phyloP scores from a whole-genome alignment of 2,329 filamentous ascomycete genomes.

The Arthrocladium fulminans region DNA sequence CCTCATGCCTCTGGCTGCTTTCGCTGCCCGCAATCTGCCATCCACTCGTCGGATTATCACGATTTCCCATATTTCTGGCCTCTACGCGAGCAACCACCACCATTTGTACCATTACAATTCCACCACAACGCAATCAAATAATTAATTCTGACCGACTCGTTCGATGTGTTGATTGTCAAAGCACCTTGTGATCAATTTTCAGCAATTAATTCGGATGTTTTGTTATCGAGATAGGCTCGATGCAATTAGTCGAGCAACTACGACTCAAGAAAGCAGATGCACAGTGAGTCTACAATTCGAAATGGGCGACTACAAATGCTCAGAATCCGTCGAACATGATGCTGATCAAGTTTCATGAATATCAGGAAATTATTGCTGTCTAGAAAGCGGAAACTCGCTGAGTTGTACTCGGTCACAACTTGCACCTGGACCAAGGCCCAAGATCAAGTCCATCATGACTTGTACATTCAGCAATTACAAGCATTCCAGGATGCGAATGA shows the following conservation, averaged over 20 bases:
- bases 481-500: slow-evolving; percentile 51
- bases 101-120: slow-evolving; percentile 25
- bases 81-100: slow-evolving; percentile 9
- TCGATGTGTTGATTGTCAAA: slow-evolving; percentile 35
- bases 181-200: slow-evolving; percentile 31
- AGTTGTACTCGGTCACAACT: slow-evolving; percentile 75
- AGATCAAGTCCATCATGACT: slow-evolving; percentile 46
- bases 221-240: slow-evolving; percentile 37
- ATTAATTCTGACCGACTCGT: slow-evolving; percentile 39
- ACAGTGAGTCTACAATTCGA: slow-evolving; percentile 37
- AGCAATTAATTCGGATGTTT: slow-evolving; percentile 43
- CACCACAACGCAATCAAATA: slow-evolving; percentile 33
- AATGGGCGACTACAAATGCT: slow-evolving; percentile 23
- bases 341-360: slow-evolving; percentile 29
- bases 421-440: slow-evolving; percentile 31
- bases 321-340: slow-evolving; percentile 24
- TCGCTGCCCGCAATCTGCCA: not conserved
- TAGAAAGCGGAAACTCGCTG: slow-evolving; percentile 83
- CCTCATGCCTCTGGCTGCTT: not conserved
- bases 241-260: slow-evolving; percentile 43
- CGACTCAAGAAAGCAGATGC: slow-evolving; percentile 43
- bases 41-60: slow-evolving; percentile 5
- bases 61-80: slow-evolving; percentile 6
- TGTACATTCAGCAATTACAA: slow-evolving; percentile 44
- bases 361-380: slow-evolving; percentile 55